Base-by-base conservation (phyloP, 2,329 filamentous ascomycete genomes). In the Phialemonium atrogriseum region DNA sequence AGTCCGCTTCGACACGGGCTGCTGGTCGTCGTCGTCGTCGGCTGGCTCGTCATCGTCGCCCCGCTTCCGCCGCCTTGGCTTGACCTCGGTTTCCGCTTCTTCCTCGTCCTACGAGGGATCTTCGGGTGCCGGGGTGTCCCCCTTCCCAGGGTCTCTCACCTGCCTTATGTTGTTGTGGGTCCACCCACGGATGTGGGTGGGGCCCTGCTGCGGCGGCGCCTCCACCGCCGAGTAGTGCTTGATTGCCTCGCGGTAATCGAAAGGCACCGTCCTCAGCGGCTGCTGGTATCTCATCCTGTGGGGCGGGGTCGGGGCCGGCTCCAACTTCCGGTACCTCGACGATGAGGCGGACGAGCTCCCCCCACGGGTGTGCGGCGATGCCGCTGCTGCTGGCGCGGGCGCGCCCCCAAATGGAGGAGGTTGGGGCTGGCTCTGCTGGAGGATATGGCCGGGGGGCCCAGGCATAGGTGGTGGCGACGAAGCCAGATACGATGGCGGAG, bases 221-320 rank as follows among this genome's bases (percentile, higher is more conserved):
- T 74, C 70, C 12, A 62, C 64, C 3, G 70, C 62, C 4, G 60
- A 58, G 25, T 72, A 73, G 43, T 77, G 71, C 46, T 75, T 76
- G 46, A 75, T 73, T 13, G 70, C 66, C 39, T 67, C 64, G 17
- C 58, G 60, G 27, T 66, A 64, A 35, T 69, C 60, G 40, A 76
- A 77, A 22, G 66, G 68, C 4, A 74, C 70, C 4, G 73, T 73
- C 34, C 72, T 66, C n/a, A 77, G 58, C 42, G 75, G 70, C 11
- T 64, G 60, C 34, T 56, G 56, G 49, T 62, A 66, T 37, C 60
- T 60, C 25, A 62, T 59, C 10, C 63, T 53, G 45, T 71, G 70
- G 18, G 68, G 59, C 6, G 69, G 64, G 15, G 71, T 60, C 1
- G 71, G 71, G 1, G 72, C 72, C 8, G 72, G 72, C 38, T 74